Conservation (phyloP, 2,329 filamentous ascomycete species). For the Fusarium gaditjirri region DNA sequence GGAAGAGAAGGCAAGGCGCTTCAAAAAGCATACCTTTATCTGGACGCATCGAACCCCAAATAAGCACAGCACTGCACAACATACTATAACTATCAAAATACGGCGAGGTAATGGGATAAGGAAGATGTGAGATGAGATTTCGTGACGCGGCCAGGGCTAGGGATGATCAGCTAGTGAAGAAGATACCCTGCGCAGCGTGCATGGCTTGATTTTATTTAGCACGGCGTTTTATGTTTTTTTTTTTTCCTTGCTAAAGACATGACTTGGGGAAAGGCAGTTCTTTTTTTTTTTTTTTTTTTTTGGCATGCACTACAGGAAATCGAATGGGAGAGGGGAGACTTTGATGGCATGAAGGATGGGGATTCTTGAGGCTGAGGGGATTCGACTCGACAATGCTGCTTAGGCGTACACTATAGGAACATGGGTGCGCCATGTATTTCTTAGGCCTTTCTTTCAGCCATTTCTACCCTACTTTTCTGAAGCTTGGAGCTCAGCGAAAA, state of each 20-base stretch:
- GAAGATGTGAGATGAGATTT: conserved; percentile 2
- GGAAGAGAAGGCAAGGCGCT: conserved; percentile 73
- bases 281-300: conserved; percentile 3
- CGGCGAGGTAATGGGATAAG: conserved; percentile 30
- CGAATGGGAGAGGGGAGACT: conserved; percentile 2
- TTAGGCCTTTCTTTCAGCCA: neutral
- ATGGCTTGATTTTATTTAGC: conserved; percentile 49
- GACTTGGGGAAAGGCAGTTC: conserved; percentile 32
- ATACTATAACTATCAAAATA: conserved; percentile 20
- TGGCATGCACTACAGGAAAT: conserved; percentile 26
- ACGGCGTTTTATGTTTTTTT: conserved; percentile 49
- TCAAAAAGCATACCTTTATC: conserved; percentile 65
- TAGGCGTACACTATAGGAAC: neutral
- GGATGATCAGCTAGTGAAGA: conserved; percentile 36
- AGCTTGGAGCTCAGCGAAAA: neutral
- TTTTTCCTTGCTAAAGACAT: conserved; percentile 25
- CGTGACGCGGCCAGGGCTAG: conserved; percentile 31
- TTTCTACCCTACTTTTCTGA: neutral
- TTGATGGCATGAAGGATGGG: conserved; percentile 4
- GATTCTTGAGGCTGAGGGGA: neutral
- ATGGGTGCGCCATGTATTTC: conserved; percentile 9
- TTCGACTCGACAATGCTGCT: neutral
- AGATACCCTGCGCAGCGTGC: conserved; percentile 49
- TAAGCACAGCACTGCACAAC: conserved; percentile 37
- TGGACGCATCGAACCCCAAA: conserved; percentile 61